phyloP scores from a whole-genome alignment of 2,329 filamentous ascomycete genomes.

The Blastomyces silverae region DNA sequence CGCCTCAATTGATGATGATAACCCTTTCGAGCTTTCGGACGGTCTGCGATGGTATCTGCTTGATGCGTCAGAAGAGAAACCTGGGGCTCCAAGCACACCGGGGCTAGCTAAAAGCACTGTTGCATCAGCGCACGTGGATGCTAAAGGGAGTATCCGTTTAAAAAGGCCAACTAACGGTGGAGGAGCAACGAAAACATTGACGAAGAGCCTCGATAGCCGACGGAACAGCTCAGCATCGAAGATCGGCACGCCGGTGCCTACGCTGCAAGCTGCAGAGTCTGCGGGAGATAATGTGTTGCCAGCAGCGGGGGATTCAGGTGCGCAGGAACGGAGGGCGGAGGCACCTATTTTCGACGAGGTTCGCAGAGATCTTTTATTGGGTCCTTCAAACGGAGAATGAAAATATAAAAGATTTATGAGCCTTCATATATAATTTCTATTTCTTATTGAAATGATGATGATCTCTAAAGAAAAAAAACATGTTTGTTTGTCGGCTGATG shows the following conservation, averaged over 20 bases:
- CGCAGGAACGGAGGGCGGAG: conserved; percentile 33
- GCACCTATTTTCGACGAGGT: conserved; percentile 43
- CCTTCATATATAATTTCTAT: conserved; percentile 4
- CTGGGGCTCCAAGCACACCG: conserved; percentile 83
- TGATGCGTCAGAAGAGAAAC: conserved; percentile 87
- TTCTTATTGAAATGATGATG: not conserved
- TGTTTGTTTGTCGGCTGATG: conserved; percentile 19
- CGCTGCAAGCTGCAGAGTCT: conserved; percentile 32
- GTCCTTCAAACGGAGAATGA: conserved; percentile 29
- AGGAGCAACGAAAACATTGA: conserved; percentile 68
- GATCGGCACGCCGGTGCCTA: conserved; percentile 50
- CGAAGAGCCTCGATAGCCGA: conserved; percentile 83
- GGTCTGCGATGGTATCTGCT: conserved; percentile 94
- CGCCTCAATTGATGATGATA: conserved; percentile 71
- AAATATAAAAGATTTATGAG: not conserved
- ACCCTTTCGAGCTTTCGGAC: conserved; percentile 93
- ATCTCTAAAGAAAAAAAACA: not conserved
- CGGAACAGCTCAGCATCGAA: conserved; percentile 81
- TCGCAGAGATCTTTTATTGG: conserved; percentile 43
- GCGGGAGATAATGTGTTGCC: conserved; percentile 33
- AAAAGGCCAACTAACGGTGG: conserved; percentile 55
- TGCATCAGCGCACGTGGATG: conserved; percentile 78
- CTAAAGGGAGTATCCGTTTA: conserved; percentile 59
- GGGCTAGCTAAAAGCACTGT: conserved; percentile 89
- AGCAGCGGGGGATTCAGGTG: conserved; percentile 32